A percentile compares a stretch with the other conserved stretches of the same genome.
These are phyloP conservation scores for Nidula microcarpa DNA, from an alignment of 768 basidiomycete species.

Conservation along the genomic window DNA sequence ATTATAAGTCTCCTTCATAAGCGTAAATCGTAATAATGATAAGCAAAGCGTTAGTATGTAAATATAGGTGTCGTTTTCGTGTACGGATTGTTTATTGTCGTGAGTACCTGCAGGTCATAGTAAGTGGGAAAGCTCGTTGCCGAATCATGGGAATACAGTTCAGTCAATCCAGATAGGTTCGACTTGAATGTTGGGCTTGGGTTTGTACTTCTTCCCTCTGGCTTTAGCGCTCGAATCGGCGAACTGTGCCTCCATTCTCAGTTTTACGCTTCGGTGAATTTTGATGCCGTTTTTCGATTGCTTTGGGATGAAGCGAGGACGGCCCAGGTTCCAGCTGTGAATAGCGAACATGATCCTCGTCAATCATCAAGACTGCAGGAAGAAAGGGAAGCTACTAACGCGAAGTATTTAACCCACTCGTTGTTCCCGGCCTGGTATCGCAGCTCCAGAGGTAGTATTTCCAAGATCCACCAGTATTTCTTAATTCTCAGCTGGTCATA, in stretches of 20 bases:
- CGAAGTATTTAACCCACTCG: conserved; percentile 14
- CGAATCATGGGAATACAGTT: background rate
- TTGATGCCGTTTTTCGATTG: conserved; percentile 34
- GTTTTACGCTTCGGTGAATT: conserved; percentile 48
- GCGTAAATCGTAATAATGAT: no score
- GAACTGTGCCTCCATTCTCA: conserved; percentile 48
- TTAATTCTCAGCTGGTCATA: conserved; percentile 47
- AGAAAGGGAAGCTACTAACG: background rate
- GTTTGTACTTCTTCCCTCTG: conserved; percentile 27
- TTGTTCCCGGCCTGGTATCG: conserved; percentile 30
- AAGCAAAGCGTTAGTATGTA: no score
- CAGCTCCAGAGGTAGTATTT: conserved; percentile 36
- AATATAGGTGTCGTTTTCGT: no score
- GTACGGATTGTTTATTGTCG: no score
- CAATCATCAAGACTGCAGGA: background rate
- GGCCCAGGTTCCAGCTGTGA: conserved; percentile 27
- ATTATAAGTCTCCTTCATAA: no score
- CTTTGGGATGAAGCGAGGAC: conserved; percentile 35
- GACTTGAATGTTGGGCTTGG: conserved; percentile 30
- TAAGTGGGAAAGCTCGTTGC: no score
- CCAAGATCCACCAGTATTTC: conserved; percentile 58
- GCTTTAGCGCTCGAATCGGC: conserved; percentile 5
- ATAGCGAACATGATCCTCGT: conserved; percentile 4
- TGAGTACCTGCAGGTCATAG: no score
- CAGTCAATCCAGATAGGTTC: conserved; percentile 3